A percentile compares a stretch with the other conserved stretches of the same genome.
phyloP scores from a whole-genome alignment of 163 green algal species.

The Volvox carteri region DNA sequence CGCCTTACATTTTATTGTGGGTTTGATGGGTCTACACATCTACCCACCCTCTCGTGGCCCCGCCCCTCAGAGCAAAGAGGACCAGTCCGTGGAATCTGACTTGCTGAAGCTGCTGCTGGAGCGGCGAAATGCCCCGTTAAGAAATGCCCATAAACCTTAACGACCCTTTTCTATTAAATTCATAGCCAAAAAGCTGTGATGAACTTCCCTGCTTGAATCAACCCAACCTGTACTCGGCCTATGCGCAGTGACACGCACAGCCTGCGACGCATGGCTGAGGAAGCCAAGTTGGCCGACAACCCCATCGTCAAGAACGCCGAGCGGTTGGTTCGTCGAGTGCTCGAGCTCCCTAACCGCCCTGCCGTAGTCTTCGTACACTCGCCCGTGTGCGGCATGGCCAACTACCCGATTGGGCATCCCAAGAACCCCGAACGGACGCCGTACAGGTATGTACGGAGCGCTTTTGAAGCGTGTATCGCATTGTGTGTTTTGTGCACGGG shows the following conservation, averaged over 20 bases:
- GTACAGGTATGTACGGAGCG: slow-evolving; percentile 15
- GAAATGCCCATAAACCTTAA: no score
- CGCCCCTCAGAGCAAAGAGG: slow-evolving; percentile 1
- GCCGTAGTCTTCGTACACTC: slow-evolving; percentile 28
- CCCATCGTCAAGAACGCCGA: slow-evolving; percentile 20
- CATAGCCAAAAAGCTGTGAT: no score
- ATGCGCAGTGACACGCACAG: neutral
- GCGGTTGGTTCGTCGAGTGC: slow-evolving; percentile 13
- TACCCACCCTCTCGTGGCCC: no score
- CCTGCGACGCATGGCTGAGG: neutral
- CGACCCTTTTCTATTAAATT: no score
- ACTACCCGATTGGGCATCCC: slow-evolving; percentile 26
- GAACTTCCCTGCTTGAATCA: neutral
- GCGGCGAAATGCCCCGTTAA: no score
- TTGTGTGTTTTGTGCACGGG: no score
- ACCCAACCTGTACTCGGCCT: neutral
- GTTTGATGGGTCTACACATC: no score
- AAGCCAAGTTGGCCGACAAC: slow-evolving; percentile 15
- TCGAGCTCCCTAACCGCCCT: slow-evolving; percentile 9
- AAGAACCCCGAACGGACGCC: slow-evolving; percentile 19
- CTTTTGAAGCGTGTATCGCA: no score
- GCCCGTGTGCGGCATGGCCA: slow-evolving; percentile 18
- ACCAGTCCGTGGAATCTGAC: slow-evolving; percentile 12
- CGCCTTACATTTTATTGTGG: no score
- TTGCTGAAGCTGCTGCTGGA: slow-evolving; percentile 34